Percentiles rank a stretch among this genome's conserved stretches.
Evolutionary conservation across 1,284 basidiomycete species (phyloP).

Genomic region (Rhodofomes roseus): DNA sequence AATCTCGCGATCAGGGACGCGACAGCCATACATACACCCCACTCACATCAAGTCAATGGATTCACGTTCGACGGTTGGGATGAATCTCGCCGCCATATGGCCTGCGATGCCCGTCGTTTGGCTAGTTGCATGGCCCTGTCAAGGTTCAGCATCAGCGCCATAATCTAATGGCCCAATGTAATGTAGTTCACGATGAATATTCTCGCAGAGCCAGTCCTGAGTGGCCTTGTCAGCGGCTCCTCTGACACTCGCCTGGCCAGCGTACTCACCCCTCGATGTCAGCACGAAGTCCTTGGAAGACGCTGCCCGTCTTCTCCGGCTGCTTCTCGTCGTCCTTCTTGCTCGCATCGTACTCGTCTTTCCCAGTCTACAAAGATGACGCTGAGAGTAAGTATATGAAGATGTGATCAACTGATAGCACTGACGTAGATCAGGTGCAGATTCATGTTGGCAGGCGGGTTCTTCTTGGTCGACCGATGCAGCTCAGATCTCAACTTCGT

Average conservation of each 20-base stretch:
- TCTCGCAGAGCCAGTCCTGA: slow-evolving; percentile 59
- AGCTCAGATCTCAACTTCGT: slow-evolving; percentile 77
- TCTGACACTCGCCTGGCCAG: background rate
- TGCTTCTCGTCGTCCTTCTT: slow-evolving; percentile 62
- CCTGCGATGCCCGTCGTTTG: slow-evolving; percentile 95
- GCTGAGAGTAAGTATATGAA: background rate
- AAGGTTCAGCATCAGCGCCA: slow-evolving; percentile 4
- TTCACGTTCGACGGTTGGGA: slow-evolving; percentile 96
- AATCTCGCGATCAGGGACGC: slow-evolving; percentile 1
- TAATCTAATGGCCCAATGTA: slow-evolving; percentile 1
- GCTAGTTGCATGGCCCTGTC: slow-evolving; percentile 76
- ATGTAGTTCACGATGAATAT: slow-evolving; percentile 67
- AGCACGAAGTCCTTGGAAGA: slow-evolving; percentile 85
- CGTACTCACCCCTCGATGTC: slow-evolving; percentile 70
- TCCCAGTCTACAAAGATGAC: slow-evolving; percentile 60
- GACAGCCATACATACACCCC: slow-evolving; percentile 20
- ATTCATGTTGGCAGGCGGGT: slow-evolving; percentile 75
- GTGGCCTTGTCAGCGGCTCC: background rate
- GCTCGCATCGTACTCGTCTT: slow-evolving; percentile 83
- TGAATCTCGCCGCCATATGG: slow-evolving; percentile 89
- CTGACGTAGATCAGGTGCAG: slow-evolving; percentile 81
- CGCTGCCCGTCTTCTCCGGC: slow-evolving; percentile 60
- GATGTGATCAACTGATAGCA: slow-evolving; percentile 21
- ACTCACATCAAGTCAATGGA: slow-evolving; percentile 85
- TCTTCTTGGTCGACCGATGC: slow-evolving; percentile 93